phyloP scores from a whole-genome alignment of 2,329 filamentous ascomycete species.

The Aspergillus sp. region DNA sequence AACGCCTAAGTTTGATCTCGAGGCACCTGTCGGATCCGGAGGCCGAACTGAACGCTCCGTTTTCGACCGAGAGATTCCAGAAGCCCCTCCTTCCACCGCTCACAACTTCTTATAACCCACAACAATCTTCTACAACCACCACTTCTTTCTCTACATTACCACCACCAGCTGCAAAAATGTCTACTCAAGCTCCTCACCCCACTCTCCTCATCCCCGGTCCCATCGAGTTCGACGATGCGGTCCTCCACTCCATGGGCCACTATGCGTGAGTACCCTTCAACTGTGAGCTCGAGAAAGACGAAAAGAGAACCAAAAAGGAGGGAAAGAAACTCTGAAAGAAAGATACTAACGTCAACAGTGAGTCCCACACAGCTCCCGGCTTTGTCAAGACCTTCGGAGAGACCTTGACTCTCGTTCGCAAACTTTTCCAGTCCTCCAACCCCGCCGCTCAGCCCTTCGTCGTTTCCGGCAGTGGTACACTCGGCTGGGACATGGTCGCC shows the following conservation, averaged over 20 bases:
- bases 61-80: constrained; percentile 49
- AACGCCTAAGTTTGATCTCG: constrained; percentile 54
- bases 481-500: constrained; percentile 96
- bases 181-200: constrained; percentile 53
- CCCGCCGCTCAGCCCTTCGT: constrained; percentile 82
- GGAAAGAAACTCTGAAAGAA: background rate
- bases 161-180: constrained; percentile 43
- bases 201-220: constrained; percentile 93
- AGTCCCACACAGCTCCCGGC: constrained; percentile 83
- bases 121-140: constrained; percentile 20
- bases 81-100: constrained; percentile 43
- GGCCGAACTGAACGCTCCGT: constrained; percentile 57
- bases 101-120: constrained; percentile 40
- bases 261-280: constrained; percentile 47
- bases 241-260: constrained; percentile 90
- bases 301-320: background rate
- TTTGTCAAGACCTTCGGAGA: constrained; percentile 92
- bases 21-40: constrained; percentile 53
- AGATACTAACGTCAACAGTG: constrained; percentile 46
- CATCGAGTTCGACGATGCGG: constrained; percentile 97
- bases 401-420: constrained; percentile 75
- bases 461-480: constrained; percentile 86
- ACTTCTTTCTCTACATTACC: constrained; percentile 4
- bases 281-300: background rate
- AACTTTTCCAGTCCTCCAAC: constrained; percentile 87